Evolutionary conservation across 2,329 filamentous ascomycete genomes (phyloP).

Genomic region (Thielaviopsis musarum): DNA sequence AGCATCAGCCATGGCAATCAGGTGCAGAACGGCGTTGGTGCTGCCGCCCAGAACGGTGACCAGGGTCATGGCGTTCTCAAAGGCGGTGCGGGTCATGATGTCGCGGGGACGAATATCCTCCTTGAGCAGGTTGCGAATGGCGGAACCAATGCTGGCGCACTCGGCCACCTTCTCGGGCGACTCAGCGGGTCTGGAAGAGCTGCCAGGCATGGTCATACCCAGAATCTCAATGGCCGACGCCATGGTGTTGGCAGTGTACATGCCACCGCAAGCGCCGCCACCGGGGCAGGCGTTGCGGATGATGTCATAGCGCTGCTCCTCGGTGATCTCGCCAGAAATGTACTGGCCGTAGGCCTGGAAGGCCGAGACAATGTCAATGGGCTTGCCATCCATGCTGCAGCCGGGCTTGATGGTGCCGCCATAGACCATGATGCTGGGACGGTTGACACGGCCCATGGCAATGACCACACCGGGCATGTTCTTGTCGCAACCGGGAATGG

Average conservation of each 20-base stretch:
- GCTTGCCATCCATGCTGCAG: conserved; percentile 57
- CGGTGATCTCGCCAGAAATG: conserved; percentile 76
- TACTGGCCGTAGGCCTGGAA: conserved; percentile 98
- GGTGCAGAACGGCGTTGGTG: conserved; percentile 71
- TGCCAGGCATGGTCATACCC: conserved; percentile 67
- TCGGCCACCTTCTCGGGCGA: conserved; percentile 54
- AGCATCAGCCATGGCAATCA: conserved; percentile 69
- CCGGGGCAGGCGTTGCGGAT: conserved; percentile 68
- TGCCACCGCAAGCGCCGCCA: conserved; percentile 49
- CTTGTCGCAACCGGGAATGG: conserved; percentile 95
- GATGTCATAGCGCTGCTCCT: conserved; percentile 85
- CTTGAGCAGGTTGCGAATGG: conserved; percentile 56
- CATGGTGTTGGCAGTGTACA: conserved; percentile 83
- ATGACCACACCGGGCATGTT: conserved; percentile 94
- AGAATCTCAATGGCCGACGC: conserved; percentile 69
- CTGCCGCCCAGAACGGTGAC: conserved; percentile 71
- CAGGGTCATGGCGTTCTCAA: conserved; percentile 73
- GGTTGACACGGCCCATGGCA: conserved; percentile 87
- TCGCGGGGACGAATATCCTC: conserved; percentile 65
- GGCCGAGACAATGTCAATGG: conserved; percentile 88
- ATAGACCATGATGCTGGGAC: conserved; percentile 94
- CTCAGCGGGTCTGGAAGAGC: conserved; percentile 64
- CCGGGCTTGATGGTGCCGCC: conserved; percentile 88
- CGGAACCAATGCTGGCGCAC: conserved; percentile 53
- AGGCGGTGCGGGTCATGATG: conserved; percentile 63